These are phyloP conservation scores for Parachaetomium inaequale DNA, from an alignment of 495 filamentous ascomycete species.

Conservation along the genomic window DNA sequence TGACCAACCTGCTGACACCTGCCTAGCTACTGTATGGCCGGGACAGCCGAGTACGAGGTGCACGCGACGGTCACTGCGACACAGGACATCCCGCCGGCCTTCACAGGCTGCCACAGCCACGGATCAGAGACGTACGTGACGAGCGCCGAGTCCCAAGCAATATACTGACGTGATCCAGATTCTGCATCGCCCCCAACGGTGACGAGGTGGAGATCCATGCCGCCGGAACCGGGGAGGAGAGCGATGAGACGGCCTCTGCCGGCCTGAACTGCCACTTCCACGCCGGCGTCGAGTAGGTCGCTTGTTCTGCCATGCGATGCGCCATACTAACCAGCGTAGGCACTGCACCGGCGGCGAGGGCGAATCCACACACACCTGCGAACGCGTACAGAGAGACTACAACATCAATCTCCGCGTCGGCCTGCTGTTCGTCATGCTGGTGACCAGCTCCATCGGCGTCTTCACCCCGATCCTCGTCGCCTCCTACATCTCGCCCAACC, in stretches of 20 bases:
- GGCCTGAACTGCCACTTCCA: slow-evolving; percentile 57
- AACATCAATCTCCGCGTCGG: slow-evolving; percentile 58
- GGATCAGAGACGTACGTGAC: neutral
- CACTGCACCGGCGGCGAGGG: slow-evolving; percentile 49
- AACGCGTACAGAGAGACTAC: slow-evolving; percentile 49
- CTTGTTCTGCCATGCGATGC: too few species aligned
- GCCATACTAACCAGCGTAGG: slow-evolving; percentile 21
- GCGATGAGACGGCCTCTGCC: neutral
- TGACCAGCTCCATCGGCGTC: slow-evolving; percentile 37
- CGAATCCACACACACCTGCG: slow-evolving; percentile 44
- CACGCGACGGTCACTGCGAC: slow-evolving; percentile 20
- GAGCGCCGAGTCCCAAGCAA: neutral
- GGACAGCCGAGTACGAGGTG: slow-evolving; percentile 20
- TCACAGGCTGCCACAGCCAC: slow-evolving; percentile 24
- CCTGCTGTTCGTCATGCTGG: slow-evolving; percentile 52
- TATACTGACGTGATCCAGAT: neutral
- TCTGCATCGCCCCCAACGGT: slow-evolving; percentile 11
- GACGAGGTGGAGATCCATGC: neutral
- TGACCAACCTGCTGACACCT: neutral
- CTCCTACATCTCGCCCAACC: slow-evolving; percentile 1
- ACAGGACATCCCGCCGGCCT: slow-evolving; percentile 20
- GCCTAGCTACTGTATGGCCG: slow-evolving; percentile 20
- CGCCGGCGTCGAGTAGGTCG: slow-evolving; percentile 58
- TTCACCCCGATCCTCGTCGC: slow-evolving; percentile 30
- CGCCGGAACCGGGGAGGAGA: slow-evolving; percentile 2